Conservation (phyloP, 371 early-diverging fungal genomes). For the Haplosporangium sp. region DNA sequence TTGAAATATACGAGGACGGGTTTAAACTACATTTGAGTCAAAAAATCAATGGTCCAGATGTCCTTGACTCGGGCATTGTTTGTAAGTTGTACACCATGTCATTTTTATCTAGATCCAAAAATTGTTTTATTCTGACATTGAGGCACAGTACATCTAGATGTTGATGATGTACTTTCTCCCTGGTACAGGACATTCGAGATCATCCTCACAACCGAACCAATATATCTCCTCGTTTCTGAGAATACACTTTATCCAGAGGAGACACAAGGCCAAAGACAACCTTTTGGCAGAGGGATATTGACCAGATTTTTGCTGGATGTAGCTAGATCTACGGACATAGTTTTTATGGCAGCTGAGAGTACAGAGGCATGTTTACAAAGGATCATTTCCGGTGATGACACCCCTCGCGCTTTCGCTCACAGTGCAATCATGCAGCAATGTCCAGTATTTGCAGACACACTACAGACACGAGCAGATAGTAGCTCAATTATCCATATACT, state of each 20-base stretch:
- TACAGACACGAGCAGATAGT: background rate
- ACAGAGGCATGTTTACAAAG: background rate
- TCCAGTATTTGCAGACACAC: background rate
- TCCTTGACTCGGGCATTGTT: slow-evolving; percentile 8
- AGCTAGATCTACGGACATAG: slow-evolving; percentile 2
- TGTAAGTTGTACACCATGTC: background rate
- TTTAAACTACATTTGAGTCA: background rate
- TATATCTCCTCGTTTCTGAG: slow-evolving; percentile 7
- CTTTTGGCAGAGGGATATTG: slow-evolving; percentile 11
- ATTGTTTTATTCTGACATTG: background rate
- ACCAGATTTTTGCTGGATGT: slow-evolving; percentile 3
- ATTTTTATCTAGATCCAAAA: background rate
- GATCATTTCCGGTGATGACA: background rate
- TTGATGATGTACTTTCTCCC: background rate
- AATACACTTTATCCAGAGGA: slow-evolving; percentile 2
- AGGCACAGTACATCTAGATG: slow-evolving; percentile 8
- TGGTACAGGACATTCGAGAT: slow-evolving; percentile 7
- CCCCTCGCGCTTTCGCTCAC: slow-evolving; percentile 2
- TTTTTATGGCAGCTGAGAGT: background rate
- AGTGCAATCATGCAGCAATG: slow-evolving; percentile 11
- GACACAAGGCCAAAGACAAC: background rate
- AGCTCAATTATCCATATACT: background rate
- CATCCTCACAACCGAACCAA: background rate
- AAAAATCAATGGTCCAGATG: background rate
- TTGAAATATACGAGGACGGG: slow-evolving; percentile 3